Evolutionary conservation across 495 filamentous ascomycete species (phyloP).

Genomic region (Hypoxylon intermedium): DNA sequence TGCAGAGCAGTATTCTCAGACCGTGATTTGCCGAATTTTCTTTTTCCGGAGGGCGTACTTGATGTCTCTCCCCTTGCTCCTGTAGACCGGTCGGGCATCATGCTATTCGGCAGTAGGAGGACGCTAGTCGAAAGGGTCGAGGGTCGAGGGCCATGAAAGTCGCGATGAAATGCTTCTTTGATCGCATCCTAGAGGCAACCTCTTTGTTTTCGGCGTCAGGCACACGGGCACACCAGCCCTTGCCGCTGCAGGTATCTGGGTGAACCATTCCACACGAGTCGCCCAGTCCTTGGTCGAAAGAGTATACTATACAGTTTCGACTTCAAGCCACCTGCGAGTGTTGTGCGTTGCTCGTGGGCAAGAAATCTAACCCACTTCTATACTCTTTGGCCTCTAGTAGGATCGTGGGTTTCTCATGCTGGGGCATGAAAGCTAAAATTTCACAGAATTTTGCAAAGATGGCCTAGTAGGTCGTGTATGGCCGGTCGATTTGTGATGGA

Average conservation of each 20-base stretch:
- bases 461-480: not conserved
- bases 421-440: slow-evolving; percentile 8
- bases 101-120: slow-evolving; percentile 9
- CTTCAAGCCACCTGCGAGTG: not conserved
- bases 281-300: not conserved
- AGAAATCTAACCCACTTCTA: not conserved
- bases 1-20: not conserved
- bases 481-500: not conserved
- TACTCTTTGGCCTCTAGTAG: not conserved
- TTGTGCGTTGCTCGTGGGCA: not conserved
- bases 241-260: not conserved
- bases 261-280: not conserved
- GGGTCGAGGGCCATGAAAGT: not conserved
- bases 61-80: slow-evolving; percentile 3
- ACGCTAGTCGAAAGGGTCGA: slow-evolving; percentile 3
- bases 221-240: too few relatives aligned
- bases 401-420: not conserved
- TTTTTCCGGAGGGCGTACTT: not conserved
- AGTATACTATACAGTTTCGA: not conserved
- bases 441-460: slow-evolving; percentile 5
- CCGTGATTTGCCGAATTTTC: not conserved
- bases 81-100: not conserved
- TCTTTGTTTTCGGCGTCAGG: not conserved
- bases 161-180: not conserved
- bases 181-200: not conserved